phyloP scores from a whole-genome alignment of 2,329 filamentous ascomycete species.

The Sclerotinia nivalis region DNA sequence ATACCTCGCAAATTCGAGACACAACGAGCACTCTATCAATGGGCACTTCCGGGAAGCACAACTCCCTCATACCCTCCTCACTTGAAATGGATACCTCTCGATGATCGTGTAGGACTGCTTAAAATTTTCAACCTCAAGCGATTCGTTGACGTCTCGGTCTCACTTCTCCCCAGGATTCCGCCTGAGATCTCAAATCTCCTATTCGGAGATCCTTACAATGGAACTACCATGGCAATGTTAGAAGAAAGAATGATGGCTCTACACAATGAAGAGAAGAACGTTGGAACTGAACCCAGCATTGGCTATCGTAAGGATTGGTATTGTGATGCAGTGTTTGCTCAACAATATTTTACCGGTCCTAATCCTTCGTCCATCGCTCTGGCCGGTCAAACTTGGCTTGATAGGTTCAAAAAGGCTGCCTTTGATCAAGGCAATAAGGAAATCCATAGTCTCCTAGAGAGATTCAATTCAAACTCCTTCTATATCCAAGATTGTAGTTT shows the following conservation, averaged over 20 bases:
- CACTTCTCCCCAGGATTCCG: slow-evolving; percentile 36
- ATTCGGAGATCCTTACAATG: slow-evolving; percentile 24
- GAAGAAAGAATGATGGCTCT: slow-evolving; percentile 20
- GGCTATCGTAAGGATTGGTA: slow-evolving; percentile 35
- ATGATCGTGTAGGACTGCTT: slow-evolving; percentile 31
- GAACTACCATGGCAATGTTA: slow-evolving; percentile 20
- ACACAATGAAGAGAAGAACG: slow-evolving; percentile 6
- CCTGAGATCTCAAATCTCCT: slow-evolving; percentile 21
- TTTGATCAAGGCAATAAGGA: slow-evolving; percentile 25
- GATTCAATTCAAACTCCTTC: slow-evolving; percentile 27
- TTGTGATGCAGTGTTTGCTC: slow-evolving; percentile 44
- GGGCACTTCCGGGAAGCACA: slow-evolving; percentile 18
- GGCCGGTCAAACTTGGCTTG: slow-evolving; percentile 30
- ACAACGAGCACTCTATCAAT: slow-evolving; percentile 23
- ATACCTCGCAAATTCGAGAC: slow-evolving; percentile 18
- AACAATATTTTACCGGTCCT: slow-evolving; percentile 46
- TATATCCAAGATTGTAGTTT: slow-evolving; percentile 39
- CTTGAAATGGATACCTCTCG: slow-evolving; percentile 35
- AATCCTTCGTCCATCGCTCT: slow-evolving; percentile 37
- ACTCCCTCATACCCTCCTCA: slow-evolving; percentile 37
- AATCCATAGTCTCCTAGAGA: slow-evolving; percentile 25
- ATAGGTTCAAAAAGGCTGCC: slow-evolving; percentile 30
- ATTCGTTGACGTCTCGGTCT: slow-evolving; percentile 30
- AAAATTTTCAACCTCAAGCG: slow-evolving; percentile 38
- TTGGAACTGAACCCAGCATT: slow-evolving; percentile 21